phyloP scores from a whole-genome alignment of 2,329 filamentous ascomycete genomes.

The Trichoderma brevicompactum region DNA sequence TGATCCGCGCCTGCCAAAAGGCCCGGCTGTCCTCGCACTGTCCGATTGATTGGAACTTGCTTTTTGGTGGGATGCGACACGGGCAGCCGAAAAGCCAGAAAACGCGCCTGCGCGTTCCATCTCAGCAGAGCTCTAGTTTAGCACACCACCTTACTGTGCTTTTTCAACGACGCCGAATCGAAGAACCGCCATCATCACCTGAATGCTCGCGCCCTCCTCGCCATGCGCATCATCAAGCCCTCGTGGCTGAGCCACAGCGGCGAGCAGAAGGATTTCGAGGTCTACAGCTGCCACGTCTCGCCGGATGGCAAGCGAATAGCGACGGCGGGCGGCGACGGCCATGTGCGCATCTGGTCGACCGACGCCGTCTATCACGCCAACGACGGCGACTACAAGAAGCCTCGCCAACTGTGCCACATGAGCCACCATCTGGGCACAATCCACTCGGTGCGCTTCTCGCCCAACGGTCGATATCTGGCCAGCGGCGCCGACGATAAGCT shows the following conservation, averaged over 20 bases:
- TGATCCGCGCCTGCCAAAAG: constrained; percentile 14
- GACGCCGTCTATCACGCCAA: constrained; percentile 86
- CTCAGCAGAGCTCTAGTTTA: no score
- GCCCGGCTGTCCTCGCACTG: not conserved
- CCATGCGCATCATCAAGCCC: constrained; percentile 89
- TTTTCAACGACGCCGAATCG: not conserved
- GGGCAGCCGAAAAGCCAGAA: constrained; percentile 10
- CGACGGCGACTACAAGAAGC: constrained; percentile 71
- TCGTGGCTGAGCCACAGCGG: constrained; percentile 95
- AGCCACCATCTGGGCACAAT: constrained; percentile 98
- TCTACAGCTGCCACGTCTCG: constrained; percentile 97
- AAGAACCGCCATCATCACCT: constrained; percentile 10
- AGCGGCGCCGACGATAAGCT: constrained; percentile 99
- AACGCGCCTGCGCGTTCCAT: constrained; percentile 26
- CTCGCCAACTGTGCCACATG: constrained; percentile 95
- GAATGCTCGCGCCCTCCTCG: constrained; percentile 32
- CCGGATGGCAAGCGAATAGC: constrained; percentile 90
- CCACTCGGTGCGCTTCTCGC: constrained; percentile 94
- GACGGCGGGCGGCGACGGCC: constrained; percentile 94
- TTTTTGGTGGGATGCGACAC: constrained; percentile 18
- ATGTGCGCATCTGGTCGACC: constrained; percentile 97
- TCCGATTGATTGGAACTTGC: constrained; percentile 2
- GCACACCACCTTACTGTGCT: not conserved
- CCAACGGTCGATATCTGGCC: constrained; percentile 91
- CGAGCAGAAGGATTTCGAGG: constrained; percentile 97